Base-by-base conservation (phyloP, 108 stramenopile genomes). In the Cylindrotheca closterium region DNA sequence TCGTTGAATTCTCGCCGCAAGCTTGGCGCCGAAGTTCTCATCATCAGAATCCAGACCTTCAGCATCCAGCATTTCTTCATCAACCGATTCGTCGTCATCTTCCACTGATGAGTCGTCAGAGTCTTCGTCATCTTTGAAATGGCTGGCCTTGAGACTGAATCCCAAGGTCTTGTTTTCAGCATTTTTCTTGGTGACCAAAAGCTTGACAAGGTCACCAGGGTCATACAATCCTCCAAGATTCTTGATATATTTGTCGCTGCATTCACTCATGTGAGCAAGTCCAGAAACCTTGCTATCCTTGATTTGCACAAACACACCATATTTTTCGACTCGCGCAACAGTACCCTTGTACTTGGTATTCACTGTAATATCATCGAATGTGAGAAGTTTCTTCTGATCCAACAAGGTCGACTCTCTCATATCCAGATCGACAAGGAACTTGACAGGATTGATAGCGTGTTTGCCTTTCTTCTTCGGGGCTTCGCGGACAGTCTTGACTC, bases 151-250 rank as follows among this genome's bases (percentile, higher is more conserved):
- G 70, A 98, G 72, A 32, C 95, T 91, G 23, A 98, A 82, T 7
- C 81, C 86, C 46, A 93, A 47, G 25, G 77, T 84, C 46, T 73
- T 77, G 22, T 73, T 62, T 37, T 89, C 86, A 0, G 77, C 83
- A 23, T 87, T 84, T 49, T 81, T 81, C 77, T 93, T 96, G 62
- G 97, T 64, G 3, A 97, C 94, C 26, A 95, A 57, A 1, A 94
- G 81, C 81, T 96, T 95, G 37, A 98, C 97, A 33, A 92, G 68
- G 70, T 98, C 97, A 48, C 97, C 97, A 31, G 86, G 91, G 52
- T 89, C 80, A 66, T 96, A 98, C 12, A 95, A 68, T 19, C 64
- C 74, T 25, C 58, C 65, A 15, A 97, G 57, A 67, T 92, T 87
- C 51, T 91, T 84, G 65, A 95, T 62, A 48, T 71, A 88, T 2